These are phyloP conservation scores for Fragilaria radians DNA, from an alignment of 108 stramenopile genomes.

Conservation along the genomic window DNA sequence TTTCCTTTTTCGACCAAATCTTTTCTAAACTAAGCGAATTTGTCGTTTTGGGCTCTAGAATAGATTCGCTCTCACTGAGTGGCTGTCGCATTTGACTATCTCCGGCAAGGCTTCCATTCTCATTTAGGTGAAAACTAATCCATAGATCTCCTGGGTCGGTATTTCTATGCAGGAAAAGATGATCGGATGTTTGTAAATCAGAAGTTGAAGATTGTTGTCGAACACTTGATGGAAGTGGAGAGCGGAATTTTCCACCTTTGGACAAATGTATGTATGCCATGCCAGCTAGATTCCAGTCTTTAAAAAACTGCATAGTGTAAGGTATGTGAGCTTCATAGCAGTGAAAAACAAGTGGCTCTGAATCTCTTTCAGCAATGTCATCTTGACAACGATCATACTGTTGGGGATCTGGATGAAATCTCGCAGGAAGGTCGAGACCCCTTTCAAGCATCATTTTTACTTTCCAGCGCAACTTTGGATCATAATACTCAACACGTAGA, in stretches of 20 bases:
- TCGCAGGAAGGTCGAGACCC: slow-evolving; percentile 54
- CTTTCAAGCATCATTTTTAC: slow-evolving; percentile 73
- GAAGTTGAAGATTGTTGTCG: too few species aligned
- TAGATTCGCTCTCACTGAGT: not conserved
- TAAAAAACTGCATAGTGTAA: slow-evolving; percentile 89
- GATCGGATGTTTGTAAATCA: too few species aligned
- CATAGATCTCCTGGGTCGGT: too few species aligned
- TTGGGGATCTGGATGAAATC: slow-evolving; percentile 57
- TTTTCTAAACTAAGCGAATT: slow-evolving; percentile 10
- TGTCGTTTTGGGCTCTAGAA: not conserved
- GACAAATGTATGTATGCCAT: slow-evolving; percentile 72
- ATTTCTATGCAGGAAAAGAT: too few species aligned
- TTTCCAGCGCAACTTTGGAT: slow-evolving; percentile 73
- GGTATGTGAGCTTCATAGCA: slow-evolving; percentile 91
- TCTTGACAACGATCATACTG: slow-evolving; percentile 52
- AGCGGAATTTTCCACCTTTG: slow-evolving; percentile 40
- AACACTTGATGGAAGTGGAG: slow-evolving; percentile 29
- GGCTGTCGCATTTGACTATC: not conserved
- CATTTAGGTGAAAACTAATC: too few species aligned
- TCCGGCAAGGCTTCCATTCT: too few species aligned
- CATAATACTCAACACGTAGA: slow-evolving; percentile 77
- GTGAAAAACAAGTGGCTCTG: slow-evolving; percentile 50
- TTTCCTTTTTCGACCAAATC: slow-evolving; percentile 44
- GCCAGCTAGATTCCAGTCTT: slow-evolving; percentile 68
- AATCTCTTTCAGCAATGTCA: not conserved